phyloP scores from a whole-genome alignment of 2,329 filamentous ascomycete species.

The Claviceps quebecensis region DNA sequence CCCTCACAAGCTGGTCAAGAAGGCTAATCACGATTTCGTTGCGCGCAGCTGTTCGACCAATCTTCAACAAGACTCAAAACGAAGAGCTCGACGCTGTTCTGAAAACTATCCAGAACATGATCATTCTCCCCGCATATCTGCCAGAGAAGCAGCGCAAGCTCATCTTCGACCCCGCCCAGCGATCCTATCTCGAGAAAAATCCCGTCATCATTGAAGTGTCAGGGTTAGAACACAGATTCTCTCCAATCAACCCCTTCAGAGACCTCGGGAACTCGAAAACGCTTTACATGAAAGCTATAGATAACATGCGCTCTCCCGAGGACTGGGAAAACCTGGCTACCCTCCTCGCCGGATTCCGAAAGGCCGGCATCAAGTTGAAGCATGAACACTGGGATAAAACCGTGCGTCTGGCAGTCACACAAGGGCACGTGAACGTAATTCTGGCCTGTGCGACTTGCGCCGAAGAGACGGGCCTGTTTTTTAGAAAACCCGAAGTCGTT shows the following conservation, averaged over 20 bases:
- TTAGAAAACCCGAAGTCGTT: slow-evolving; percentile 28
- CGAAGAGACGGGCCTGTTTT: slow-evolving; percentile 29
- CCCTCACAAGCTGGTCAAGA: not conserved
- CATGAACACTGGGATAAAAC: slow-evolving; percentile 23
- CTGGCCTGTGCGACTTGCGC: slow-evolving; percentile 36
- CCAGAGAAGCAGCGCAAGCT: slow-evolving; percentile 36
- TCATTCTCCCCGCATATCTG: slow-evolving; percentile 50
- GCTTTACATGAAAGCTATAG: slow-evolving; percentile 24
- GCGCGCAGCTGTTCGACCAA: slow-evolving; percentile 18
- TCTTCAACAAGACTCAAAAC: slow-evolving; percentile 39
- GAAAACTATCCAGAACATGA: slow-evolving; percentile 37
- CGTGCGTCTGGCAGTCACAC: slow-evolving; percentile 25
- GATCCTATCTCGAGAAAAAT: slow-evolving; percentile 35
- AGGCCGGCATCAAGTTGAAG: slow-evolving; percentile 25
- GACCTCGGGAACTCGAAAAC: slow-evolving; percentile 29
- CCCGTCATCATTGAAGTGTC: slow-evolving; percentile 45
- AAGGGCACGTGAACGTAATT: slow-evolving; percentile 29
- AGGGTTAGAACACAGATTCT: slow-evolving; percentile 39
- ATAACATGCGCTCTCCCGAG: slow-evolving; percentile 29
- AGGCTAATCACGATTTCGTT: slow-evolving; percentile 6
- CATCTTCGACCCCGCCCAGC: slow-evolving; percentile 33
- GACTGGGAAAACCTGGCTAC: slow-evolving; percentile 40
- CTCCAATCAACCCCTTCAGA: slow-evolving; percentile 26
- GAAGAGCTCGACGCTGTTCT: slow-evolving; percentile 40
- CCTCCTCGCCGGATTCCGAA: slow-evolving; percentile 35